Evolutionary conservation across 2,329 filamentous ascomycete genomes (phyloP), one percentile per base, ranked within the genome.

Genomic region (Fusarium incarnatum): DNA sequence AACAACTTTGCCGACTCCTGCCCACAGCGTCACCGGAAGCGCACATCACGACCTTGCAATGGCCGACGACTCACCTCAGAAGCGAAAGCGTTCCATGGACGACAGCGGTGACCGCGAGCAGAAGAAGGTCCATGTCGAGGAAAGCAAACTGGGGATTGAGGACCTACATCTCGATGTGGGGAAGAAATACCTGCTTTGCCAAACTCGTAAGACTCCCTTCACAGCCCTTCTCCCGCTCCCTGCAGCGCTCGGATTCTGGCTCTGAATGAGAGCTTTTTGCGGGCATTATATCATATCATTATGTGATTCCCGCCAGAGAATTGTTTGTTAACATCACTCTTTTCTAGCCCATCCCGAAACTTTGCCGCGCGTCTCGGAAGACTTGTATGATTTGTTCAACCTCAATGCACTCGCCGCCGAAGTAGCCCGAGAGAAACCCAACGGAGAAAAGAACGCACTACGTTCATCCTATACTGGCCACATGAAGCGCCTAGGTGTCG

Each of bases 381-480:
- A 91, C 76, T 81, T 91, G 56, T 91, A 87, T 74, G 83, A 86
- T 64, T 81, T 85, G 75, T 91, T 88, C 78, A 82, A 83, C 73
- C 79, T 91, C 70, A 82, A 83, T 49, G 80, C 78, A 55, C 83
- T 91, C 58, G 88, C 89, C 61, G 84, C 85, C 60, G 86, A 89
- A 70, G 88, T 91, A 42, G 89, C 89, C 65, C 85, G 89, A 65
- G 86, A 86, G 56, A 87, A 89, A 75, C 87, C 88, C 16, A 89
- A 89, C 76, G 89, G 89, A 70, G 87, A 89, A 77, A 91, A 90
- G 83, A 91, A 91, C 75, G 87, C 86, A 68, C 82, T 91, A 50
- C 85, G 89, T 27, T 91, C 91, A 77, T 90, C 88, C 18, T 91
- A 91, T 81, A 91, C 91, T 78, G 88, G 88, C 55, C 87, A 91